Percentiles rank a stretch among this genome's conserved stretches.
Conservation (phyloP, 495 filamentous ascomycete species). For the Saxispiralis lemnorum region DNA sequence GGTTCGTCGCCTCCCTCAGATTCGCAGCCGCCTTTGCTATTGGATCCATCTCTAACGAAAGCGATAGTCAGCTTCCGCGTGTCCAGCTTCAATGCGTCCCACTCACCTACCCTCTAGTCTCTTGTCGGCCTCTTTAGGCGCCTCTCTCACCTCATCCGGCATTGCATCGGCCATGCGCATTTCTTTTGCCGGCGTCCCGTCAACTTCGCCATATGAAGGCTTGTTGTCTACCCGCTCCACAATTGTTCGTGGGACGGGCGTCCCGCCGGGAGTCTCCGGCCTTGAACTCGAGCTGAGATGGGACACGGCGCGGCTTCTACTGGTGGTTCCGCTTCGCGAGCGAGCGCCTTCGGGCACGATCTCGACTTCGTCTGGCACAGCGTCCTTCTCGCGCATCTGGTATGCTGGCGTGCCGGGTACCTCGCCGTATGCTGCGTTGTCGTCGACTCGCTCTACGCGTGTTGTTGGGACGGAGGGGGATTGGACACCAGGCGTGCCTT, state of each 20-base stretch:
- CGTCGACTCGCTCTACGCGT: slow-evolving; percentile 41
- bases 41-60: slow-evolving; percentile 13
- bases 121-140: slow-evolving; percentile 33
- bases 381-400: slow-evolving; percentile 38
- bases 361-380: slow-evolving; percentile 48
- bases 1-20: not conserved
- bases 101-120: slow-evolving; percentile 32
- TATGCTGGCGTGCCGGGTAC: slow-evolving; percentile 45
- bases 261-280: slow-evolving; percentile 33
- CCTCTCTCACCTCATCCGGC: slow-evolving; percentile 48
- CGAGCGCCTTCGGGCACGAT: slow-evolving; percentile 38
- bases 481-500: slow-evolving; percentile 35
- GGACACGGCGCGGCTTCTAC: slow-evolving; percentile 5
- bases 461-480: slow-evolving; percentile 42
- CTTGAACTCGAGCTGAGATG: slow-evolving; percentile 8
- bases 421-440: slow-evolving; percentile 39
- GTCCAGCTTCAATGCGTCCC: slow-evolving; percentile 22
- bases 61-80: slow-evolving; percentile 22
- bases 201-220: slow-evolving; percentile 70
- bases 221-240: slow-evolving; percentile 60
- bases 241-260: slow-evolving; percentile 60
- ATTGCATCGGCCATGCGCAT: slow-evolving; percentile 64
- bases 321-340: slow-evolving; percentile 31
- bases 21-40: not conserved
- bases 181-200: slow-evolving; percentile 62